Evolutionary conservation across 2,329 filamentous ascomycete species (phyloP), one percentile per base, ranked within the genome.

Genomic region (Ceratocystis cacaofunesta): DNA sequence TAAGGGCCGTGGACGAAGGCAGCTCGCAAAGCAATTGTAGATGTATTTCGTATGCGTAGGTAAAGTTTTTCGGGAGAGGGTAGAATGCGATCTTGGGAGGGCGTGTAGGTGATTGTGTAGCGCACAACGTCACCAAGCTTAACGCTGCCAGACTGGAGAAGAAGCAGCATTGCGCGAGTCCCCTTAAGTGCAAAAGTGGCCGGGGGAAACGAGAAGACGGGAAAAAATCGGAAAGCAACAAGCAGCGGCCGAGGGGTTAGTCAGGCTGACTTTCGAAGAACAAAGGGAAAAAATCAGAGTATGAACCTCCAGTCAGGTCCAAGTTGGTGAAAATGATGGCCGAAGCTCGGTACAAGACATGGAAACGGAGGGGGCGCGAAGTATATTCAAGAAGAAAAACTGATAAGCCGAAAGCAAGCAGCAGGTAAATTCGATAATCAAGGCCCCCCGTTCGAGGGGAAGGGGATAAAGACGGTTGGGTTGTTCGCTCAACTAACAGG

Each of bases 1-100:
- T 99, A 99, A 0, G 94, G 94, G 0, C 94, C 94, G 76, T 96
- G 94, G 64, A 99, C 87, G 74, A 96, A 99, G 66, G 94, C 94
- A 64, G 94, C 94, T 72, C 94, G 89, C 48, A 97, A 80, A 17
- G 94, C 89, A 69, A 96, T 89, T 66, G 90, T 88, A 48, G 89
- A 94, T 8, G 89, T 92, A 75, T 99, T 99, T 74, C 89, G 92
- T 74, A 99, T 86, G 70, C 89, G 90, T 58, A 99, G 83, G 75
- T 90, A 84, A 46, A 99, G 84, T 70, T 85, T 81, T 69, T 87
- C 79, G 32, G 92, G 92, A 3, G 90, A 87, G 3, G 94, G 94
- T 2, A 96, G 82, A 72, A 96, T 95, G 70, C 90, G 90, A 75
- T 97, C 94, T 71, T 85, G 82, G 48, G 87, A 86, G 3, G 94